A percentile compares a stretch with the other conserved stretches of the same genome.
Evolutionary conservation across 129 eudicot species (phyloP).

Genomic region (Helichrysum umbraculigerum): DNA sequence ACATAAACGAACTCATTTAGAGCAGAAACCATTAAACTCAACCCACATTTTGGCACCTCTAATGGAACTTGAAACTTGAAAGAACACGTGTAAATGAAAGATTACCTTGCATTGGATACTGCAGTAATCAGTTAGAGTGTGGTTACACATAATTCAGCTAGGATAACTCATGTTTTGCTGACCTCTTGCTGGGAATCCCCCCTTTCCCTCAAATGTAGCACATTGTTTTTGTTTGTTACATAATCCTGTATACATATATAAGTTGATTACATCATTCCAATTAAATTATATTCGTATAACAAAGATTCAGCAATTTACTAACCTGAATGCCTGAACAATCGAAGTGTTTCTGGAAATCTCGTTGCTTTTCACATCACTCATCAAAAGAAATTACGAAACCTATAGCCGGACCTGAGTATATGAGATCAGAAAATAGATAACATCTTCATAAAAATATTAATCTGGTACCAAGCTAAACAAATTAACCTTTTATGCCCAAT

Average conservation of each 20-base stretch:
- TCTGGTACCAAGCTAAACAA: too few species aligned
- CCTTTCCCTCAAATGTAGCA: constrained; percentile 42
- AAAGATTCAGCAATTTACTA: constrained; percentile 5
- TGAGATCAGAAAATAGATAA: too few species aligned
- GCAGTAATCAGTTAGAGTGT: constrained; percentile 42
- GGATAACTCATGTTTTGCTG: constrained; percentile 26
- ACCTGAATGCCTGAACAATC: constrained; percentile 58
- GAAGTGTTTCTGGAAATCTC: constrained; percentile 45
- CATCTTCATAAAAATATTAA: too few species aligned
- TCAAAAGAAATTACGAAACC: too few species aligned
- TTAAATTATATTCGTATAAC: background rate
- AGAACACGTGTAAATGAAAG: background rate
- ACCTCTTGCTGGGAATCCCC: constrained; percentile 27
- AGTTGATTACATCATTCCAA: background rate
- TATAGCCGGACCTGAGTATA: too few species aligned
- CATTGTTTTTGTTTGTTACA: constrained; percentile 48
- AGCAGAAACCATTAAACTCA: background rate
- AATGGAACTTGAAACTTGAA: too few species aligned
- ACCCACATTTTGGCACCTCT: background rate
- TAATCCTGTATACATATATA: constrained; percentile 32
- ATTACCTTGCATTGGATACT: constrained; percentile 53
- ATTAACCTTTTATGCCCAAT: too few species aligned
- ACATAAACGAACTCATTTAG: background rate
- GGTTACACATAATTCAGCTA: constrained; percentile 42
- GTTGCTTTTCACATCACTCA: constrained; percentile 39